These are phyloP conservation scores for Yamadazyma dendronema DNA, from an alignment of 1,139 yeast genomes.

Conservation along the genomic window DNA sequence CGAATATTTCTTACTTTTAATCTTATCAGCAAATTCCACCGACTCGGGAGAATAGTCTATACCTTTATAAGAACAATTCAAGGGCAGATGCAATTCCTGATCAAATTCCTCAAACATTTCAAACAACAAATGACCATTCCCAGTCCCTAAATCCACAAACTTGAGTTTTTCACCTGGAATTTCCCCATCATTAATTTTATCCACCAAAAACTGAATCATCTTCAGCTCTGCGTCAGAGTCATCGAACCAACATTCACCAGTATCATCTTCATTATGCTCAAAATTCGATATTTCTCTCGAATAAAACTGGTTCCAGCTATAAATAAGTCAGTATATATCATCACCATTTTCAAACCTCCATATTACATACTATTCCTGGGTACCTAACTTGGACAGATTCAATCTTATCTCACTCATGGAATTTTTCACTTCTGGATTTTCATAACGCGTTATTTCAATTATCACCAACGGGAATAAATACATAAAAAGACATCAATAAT, in stretches of 20 bases:
- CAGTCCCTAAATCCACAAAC: constrained; percentile 87
- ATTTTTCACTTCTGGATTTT: constrained; percentile 4
- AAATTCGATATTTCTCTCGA: constrained; percentile 69
- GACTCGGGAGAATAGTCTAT: constrained; percentile 85
- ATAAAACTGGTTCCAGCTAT: constrained; percentile 86
- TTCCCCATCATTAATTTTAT: constrained; percentile 26
- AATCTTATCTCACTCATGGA: constrained; percentile 51
- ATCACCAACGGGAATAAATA: too few species aligned
- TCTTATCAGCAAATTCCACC: constrained; percentile 63
- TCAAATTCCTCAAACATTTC: constrained; percentile 55
- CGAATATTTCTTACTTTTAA: constrained; percentile 44
- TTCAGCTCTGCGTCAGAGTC: constrained; percentile 88
- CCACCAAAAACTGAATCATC: constrained; percentile 63
- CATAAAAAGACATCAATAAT: background rate
- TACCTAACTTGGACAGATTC: constrained; percentile 74
- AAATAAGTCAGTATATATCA: constrained; percentile 20
- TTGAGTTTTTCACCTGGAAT: constrained; percentile 31
- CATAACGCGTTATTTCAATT: background rate
- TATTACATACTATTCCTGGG: constrained; percentile 62
- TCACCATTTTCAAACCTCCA: background rate
- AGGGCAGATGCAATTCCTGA: constrained; percentile 36
- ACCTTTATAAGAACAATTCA: constrained; percentile 50
- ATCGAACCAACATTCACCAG: constrained; percentile 96
- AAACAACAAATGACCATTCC: constrained; percentile 88
- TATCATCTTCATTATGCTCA: constrained; percentile 68